A percentile compares a stretch with the other conserved stretches of the same genome.
These are phyloP conservation scores for Phialocephala sp. DNA, from an alignment of 2,329 filamentous ascomycete genomes.

Conservation along the genomic window DNA sequence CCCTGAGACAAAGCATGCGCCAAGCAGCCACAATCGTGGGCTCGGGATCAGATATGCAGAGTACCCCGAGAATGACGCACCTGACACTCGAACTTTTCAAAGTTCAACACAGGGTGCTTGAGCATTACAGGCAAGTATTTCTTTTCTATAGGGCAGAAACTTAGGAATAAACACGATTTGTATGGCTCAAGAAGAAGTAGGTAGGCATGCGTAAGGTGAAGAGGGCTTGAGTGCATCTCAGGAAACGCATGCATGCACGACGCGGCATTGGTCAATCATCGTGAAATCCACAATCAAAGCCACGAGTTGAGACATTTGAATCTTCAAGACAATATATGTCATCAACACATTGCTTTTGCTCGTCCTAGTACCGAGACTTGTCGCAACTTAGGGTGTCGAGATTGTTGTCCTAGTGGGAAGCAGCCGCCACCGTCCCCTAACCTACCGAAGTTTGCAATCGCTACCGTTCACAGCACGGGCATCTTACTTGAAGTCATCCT, in stretches of 20 bases:
- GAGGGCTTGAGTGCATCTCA: neutral
- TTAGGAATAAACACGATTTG: neutral
- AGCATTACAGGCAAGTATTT: neutral
- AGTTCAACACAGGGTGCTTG: neutral
- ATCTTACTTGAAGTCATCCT: neutral
- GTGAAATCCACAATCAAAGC: neutral
- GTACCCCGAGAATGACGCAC: constrained; percentile 1
- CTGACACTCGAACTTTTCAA: constrained; percentile 7
- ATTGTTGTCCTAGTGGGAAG: neutral
- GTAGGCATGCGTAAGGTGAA: neutral
- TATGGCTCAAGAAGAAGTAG: neutral
- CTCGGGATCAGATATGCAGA: constrained; percentile 6
- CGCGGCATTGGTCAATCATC: constrained; percentile 5
- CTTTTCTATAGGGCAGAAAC: neutral
- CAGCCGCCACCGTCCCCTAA: neutral
- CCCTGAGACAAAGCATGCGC: neutral
- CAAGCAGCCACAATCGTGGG: constrained; percentile 1
- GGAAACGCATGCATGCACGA: neutral
- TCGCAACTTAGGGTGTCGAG: neutral
- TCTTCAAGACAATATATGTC: neutral
- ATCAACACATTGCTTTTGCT: neutral
- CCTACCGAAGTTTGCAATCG: neutral
- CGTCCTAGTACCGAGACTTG: neutral
- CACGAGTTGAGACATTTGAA: neutral
- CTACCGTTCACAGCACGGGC: neutral